Percentiles rank a stretch among this genome's conserved stretches.
These are phyloP conservation scores for Alternaria tenuissima DNA, from an alignment of 2,329 filamentous ascomycete species.

Conservation along the genomic window DNA sequence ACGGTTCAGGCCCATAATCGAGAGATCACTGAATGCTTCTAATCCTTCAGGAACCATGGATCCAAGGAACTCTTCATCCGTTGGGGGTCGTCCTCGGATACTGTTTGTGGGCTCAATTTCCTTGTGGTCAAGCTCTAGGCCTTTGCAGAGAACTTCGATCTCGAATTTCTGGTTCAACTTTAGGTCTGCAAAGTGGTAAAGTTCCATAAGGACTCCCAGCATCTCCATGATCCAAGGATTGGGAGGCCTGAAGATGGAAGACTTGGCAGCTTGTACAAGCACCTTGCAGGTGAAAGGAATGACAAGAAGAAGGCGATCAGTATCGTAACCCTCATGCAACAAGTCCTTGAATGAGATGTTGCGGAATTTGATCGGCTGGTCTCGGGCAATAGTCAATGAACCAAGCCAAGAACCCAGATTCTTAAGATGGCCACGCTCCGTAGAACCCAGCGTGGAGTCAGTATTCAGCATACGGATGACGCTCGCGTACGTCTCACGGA, in stretches of 20 bases:
- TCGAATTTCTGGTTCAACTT: constrained; percentile 99
- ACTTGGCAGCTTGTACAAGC: constrained; percentile 81
- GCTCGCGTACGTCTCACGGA: constrained; percentile 90
- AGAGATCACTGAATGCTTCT: constrained; percentile 84
- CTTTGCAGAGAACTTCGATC: constrained; percentile 96
- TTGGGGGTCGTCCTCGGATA: constrained; percentile 77
- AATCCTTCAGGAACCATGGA: constrained; percentile 69
- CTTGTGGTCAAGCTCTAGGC: constrained; percentile 90
- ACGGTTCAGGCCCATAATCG: constrained; percentile 69
- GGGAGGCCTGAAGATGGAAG: constrained; percentile 88
- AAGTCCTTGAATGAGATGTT: constrained; percentile 98
- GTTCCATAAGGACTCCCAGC: constrained; percentile 85
- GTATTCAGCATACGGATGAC: constrained; percentile 88
- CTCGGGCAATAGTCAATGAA: constrained; percentile 87
- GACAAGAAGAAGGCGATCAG: constrained; percentile 86
- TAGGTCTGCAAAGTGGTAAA: constrained; percentile 91
- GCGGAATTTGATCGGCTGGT: constrained; percentile 94
- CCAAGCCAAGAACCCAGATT: constrained; percentile 95
- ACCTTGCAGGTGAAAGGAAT: constrained; percentile 99
- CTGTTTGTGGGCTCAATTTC: constrained; percentile 86
- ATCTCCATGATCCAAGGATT: constrained; percentile 99
- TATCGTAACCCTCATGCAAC: constrained; percentile 91
- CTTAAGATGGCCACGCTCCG: constrained; percentile 87
- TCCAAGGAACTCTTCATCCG: constrained; percentile 65
- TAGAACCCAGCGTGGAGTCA: constrained; percentile 83